Percentiles rank a stretch among this genome's conserved stretches.
Conservation (phyloP, 495 filamentous ascomycete genomes). For the Aspergillus nanangensis region DNA sequence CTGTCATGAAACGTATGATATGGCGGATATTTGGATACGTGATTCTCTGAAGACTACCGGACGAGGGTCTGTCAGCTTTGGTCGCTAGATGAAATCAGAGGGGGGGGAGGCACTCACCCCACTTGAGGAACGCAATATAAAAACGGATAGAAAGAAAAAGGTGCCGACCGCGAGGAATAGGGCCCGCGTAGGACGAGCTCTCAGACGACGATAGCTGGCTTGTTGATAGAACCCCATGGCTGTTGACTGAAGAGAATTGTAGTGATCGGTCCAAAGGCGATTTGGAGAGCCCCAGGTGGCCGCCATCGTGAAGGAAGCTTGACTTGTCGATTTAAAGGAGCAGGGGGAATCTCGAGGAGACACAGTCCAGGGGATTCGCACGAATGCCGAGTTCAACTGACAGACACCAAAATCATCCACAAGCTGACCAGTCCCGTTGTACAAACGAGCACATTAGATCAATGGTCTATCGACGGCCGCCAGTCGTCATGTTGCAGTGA, state of each 20-base stretch:
- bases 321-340: too few relatives aligned
- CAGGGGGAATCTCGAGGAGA: too few relatives aligned
- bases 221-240: constrained; percentile 23
- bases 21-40: constrained; percentile 36
- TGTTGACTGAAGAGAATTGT: constrained; percentile 20
- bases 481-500: too few relatives aligned
- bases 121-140: constrained; percentile 18
- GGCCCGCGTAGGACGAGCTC: constrained; percentile 26
- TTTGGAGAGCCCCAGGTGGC: constrained; percentile 21
- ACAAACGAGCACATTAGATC: too few relatives aligned
- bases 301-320: constrained; percentile 8
- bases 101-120: constrained; percentile 6
- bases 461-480: too few relatives aligned
- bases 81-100: background rate
- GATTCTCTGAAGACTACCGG: constrained; percentile 22
- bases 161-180: constrained; percentile 19
- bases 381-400: background rate
- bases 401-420: too few relatives aligned
- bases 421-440: too few relatives aligned
- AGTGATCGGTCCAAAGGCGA: constrained; percentile 25
- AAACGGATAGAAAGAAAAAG: constrained; percentile 20
- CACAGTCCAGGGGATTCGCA: background rate
- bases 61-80: background rate
- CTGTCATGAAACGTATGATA: constrained; percentile 26
- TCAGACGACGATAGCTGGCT: constrained; percentile 25